Base-by-base conservation (phyloP, 805 yeast genomes). In the Starmerella potacharoeniae region DNA sequence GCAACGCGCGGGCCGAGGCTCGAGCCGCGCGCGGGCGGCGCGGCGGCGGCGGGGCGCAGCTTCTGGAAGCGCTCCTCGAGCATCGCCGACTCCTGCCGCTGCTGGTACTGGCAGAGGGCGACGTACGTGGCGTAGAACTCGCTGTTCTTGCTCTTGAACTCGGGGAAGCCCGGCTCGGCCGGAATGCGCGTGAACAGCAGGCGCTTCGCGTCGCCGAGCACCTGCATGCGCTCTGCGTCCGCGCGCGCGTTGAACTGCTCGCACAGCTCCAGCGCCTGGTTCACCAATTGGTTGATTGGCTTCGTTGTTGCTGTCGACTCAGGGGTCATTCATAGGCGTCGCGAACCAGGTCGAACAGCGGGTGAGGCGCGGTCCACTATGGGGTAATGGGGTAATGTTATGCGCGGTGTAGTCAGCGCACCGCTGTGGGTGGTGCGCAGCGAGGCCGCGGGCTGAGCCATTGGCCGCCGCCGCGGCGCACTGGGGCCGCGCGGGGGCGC, bases 41-140 rank as follows among this genome's bases (percentile, higher is more conserved):
- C 9, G 30, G 30, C 16, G 31, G 49, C 4, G 36, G 43, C 37
- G 13, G 56, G 53, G 34, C 60, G 42, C 40, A 60, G 57, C 30
- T 48, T 40, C 49, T 49, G 55, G 55, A 58, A 60, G 8, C 62
- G 54, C 51, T 51, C 51, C 35, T 58, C 60, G 49, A 60, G 53
- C 10, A 44, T 9, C 30, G 33, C 43, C 30, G 51, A 36, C 37
- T 58, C 54, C 16, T 51, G 54, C 52, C 42, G 49, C 40, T 55
- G 45, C 29, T 41, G 49, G 30, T 53, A 47, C 9, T 40, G 41
- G n/a, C 35, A 22, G 41, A 58, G 42, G 14, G 50, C 39, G n/a
- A 11, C 8, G 45, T 42, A 58, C 10, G 52, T 51, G 37, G 28
- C 29, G 41, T 51, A 56, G 50, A 52, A 60, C 31, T 49, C 55